phyloP scores from a whole-genome alignment of 108 stramenopile genomes.

The Parietichytrium sp. region DNA sequence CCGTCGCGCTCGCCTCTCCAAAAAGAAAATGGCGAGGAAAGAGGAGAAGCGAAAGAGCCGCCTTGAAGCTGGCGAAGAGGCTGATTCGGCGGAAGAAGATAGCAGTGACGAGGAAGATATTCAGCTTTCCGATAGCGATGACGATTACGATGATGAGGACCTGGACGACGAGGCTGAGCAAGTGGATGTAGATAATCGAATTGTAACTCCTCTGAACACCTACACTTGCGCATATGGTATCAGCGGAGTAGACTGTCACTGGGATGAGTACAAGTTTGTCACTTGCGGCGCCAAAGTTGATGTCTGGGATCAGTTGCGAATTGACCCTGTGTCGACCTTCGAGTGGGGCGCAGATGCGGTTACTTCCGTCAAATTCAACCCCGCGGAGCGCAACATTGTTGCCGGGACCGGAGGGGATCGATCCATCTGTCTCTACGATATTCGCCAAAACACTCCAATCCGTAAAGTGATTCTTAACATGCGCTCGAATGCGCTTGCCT shows the following conservation, averaged over 20 bases:
- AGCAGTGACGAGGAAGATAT: background rate
- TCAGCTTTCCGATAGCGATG: too few relatives aligned
- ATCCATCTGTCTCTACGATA: conserved; percentile 87
- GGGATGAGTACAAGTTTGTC: conserved; percentile 57
- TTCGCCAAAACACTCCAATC: conserved; percentile 75
- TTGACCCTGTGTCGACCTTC: conserved; percentile 73
- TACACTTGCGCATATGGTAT: conserved; percentile 65
- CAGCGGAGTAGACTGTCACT: conserved; percentile 90
- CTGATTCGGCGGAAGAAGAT: conserved; percentile 1
- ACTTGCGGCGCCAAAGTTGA: conserved; percentile 60
- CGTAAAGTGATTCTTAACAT: conserved; percentile 85
- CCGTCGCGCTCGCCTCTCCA: background rate
- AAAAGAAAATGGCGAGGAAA: conserved; percentile 34
- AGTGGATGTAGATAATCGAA: background rate
- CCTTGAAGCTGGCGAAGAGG: background rate
- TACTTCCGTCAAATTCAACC: conserved; percentile 85
- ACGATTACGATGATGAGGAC: conserved; percentile 44
- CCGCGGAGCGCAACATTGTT: conserved; percentile 84
- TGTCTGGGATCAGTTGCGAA: conserved; percentile 82
- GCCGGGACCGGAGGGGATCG: conserved; percentile 85
- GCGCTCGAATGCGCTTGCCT: conserved; percentile 90
- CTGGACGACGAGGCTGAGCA: conserved; percentile 42
- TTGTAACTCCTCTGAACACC: conserved; percentile 60
- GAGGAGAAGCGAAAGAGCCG: background rate
- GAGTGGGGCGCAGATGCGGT: conserved; percentile 89